Evolutionary conservation across 805 yeast genomes (phyloP).

Genomic region (Alloascoidea africana): DNA sequence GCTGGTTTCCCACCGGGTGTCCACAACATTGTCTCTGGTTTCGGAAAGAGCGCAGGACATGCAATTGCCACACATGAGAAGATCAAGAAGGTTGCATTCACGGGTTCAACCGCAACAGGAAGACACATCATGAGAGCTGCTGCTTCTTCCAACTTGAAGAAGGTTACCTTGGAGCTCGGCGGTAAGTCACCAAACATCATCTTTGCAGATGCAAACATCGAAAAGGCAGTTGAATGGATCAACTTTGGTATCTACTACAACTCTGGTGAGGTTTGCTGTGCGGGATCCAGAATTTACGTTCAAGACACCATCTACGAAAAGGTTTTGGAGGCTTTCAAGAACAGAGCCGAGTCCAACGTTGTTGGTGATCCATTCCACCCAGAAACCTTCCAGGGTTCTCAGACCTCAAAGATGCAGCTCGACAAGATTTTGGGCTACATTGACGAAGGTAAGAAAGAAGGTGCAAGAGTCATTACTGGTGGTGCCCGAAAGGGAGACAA

Average conservation of each 20-base stretch:
- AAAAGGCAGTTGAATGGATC: conserved; percentile 61
- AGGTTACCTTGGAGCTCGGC: conserved; percentile 88
- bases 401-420: conserved; percentile 68
- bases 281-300: conserved; percentile 83
- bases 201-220: conserved; percentile 72
- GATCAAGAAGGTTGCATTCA: conserved; percentile 84
- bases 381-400: conserved; percentile 80
- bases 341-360: conserved; percentile 31
- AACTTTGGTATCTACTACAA: conserved; percentile 79
- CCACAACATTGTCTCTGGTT: conserved; percentile 74
- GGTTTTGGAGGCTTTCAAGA: conserved; percentile 44
- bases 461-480: conserved; percentile 72
- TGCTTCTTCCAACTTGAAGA: conserved; percentile 70
- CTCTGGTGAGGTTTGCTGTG: conserved; percentile 93
- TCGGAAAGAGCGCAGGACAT: conserved; percentile 74
- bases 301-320: conserved; percentile 77
- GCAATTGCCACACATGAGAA: conserved; percentile 65
- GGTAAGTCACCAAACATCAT: conserved; percentile 92
- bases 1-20: conserved; percentile 93
- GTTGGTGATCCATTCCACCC: conserved; percentile 80
- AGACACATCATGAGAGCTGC: conserved; percentile 68
- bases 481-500: conserved; percentile 60
- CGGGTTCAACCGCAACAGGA: conserved; percentile 91
- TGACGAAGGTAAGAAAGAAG: conserved; percentile 65
- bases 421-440: conserved; percentile 66